These are phyloP conservation scores for Trebouxia sp. DNA, from an alignment of 139 green algal genomes.

Conservation along the genomic window DNA sequence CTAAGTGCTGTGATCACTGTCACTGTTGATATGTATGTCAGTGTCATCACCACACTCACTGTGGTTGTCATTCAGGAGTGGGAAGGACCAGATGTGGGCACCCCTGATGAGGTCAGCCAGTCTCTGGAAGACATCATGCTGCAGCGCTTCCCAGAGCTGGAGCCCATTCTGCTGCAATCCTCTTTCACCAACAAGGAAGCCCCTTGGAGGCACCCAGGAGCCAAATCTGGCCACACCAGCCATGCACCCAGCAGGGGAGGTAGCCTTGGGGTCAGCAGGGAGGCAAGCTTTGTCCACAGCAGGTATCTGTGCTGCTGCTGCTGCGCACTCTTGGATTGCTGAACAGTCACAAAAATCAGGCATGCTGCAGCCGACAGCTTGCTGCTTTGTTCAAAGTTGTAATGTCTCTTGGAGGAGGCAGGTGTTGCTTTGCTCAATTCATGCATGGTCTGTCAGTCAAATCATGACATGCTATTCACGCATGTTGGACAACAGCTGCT, in stretches of 20 bases:
- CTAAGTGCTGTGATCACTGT: no score
- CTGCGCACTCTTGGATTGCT: no score
- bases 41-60: neutral
- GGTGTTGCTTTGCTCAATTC: no score
- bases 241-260: neutral
- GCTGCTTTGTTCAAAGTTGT: no score
- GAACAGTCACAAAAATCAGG: no score
- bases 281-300: conserved; percentile 1
- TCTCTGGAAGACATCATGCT: conserved; percentile 21
- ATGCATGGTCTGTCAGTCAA: no score
- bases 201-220: neutral
- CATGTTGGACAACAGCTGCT: no score
- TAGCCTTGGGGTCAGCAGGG: conserved; percentile 1
- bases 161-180: conserved; percentile 9
- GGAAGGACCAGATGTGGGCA: neutral
- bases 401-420: no score
- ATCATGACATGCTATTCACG: no score
- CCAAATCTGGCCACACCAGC: conserved; percentile 18
- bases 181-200: conserved; percentile 15
- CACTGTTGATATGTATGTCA: no score
- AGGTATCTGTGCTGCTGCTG: no score
- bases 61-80: neutral
- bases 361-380: no score
- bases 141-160: conserved; percentile 14
- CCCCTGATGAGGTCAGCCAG: conserved; percentile 9